Evolutionary conservation across 1,284 basidiomycete genomes (phyloP).

Genomic region (Trametes pubescens): DNA sequence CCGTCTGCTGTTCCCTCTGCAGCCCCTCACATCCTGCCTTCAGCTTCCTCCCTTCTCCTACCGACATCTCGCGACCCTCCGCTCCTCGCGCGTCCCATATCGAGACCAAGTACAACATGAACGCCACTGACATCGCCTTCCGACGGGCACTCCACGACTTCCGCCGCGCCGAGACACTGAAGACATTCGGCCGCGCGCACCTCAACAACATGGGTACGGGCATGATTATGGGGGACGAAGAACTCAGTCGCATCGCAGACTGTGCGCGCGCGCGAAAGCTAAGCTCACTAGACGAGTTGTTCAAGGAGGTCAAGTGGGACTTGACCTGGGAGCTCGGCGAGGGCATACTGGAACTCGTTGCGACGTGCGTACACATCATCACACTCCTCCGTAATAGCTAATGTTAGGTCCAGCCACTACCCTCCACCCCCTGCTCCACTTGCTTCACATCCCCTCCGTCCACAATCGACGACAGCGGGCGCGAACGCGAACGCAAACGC

Average conservation of each 20-base stretch:
- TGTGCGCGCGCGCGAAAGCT: slow-evolving; percentile 25
- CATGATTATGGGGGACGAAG: slow-evolving; percentile 11
- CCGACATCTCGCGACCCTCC: background rate
- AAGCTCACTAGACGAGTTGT: background rate
- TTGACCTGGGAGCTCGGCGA: background rate
- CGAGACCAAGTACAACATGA: background rate
- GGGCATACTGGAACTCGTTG: background rate
- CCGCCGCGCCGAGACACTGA: slow-evolving; percentile 6
- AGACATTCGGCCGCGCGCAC: background rate
- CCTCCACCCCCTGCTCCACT: background rate
- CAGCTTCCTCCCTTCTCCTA: background rate
- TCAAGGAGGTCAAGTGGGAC: slow-evolving; percentile 21
- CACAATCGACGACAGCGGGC: background rate
- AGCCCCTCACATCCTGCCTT: slow-evolving; percentile 7
- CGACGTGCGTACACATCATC: background rate
- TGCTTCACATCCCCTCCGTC: background rate
- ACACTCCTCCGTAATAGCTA: too few relatives aligned
- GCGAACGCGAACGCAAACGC: too few relatives aligned
- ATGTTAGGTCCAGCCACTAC: too few relatives aligned
- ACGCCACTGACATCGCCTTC: background rate
- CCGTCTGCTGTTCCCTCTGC: slow-evolving; percentile 24
- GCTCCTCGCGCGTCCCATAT: slow-evolving; percentile 11
- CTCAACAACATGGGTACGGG: slow-evolving; percentile 12
- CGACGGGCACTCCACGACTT: slow-evolving; percentile 7
- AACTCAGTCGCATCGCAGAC: slow-evolving; percentile 14